Evolutionary conservation across 1,284 basidiomycete genomes (phyloP), one percentile per base, ranked within the genome.

Genomic region (Rhodotorula sp.): DNA sequence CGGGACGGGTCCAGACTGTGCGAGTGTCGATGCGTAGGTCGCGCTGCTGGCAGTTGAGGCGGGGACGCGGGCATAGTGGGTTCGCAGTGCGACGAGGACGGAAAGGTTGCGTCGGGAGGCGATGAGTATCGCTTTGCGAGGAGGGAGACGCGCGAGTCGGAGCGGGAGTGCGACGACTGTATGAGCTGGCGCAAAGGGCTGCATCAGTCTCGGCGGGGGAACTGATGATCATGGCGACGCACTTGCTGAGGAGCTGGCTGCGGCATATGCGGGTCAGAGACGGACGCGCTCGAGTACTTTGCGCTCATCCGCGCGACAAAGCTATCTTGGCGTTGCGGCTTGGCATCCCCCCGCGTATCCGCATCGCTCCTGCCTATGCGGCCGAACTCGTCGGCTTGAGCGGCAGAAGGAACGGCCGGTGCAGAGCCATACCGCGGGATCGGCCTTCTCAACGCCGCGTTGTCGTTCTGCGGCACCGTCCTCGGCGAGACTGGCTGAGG

Each of bases 91-190:
- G 39, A 6, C 22, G 29, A 20, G 30, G 54, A 1, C 1, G 57
- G 24, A 17, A 20, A 39, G 51, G 22, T 20, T 4, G 63, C 7
- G 5, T 46, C 57, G 17, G 59, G 60, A 17, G 68, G 59, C 1
- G 59, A 47, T 13, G 66, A 68, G 61, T 68, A 73, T 0, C 68
- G 72, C 57, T 70, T 67, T 0, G 72, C 68, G 61, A 73, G 68
- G 4, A 47, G 58, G 2, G 63, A 62, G 1, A 73, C 72, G 20
- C 72, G 66, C 2, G 71, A 73, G 27, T 34, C 49, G 8, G 68
- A 67, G 3, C 71, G 62, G 3, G 39, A 13, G 24, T 5, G 48
- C 27, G 46, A n/a, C 32, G 20, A 55, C 30, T 44, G 27, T 24
- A 7, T n/a, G 11, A 55, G 22, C 13, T 2, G 2, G n/a, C 17